A percentile compares a stretch with the other conserved stretches of the same genome.
phyloP scores from a whole-genome alignment of 306 rosid species.

The Sicyos baderoa region DNA sequence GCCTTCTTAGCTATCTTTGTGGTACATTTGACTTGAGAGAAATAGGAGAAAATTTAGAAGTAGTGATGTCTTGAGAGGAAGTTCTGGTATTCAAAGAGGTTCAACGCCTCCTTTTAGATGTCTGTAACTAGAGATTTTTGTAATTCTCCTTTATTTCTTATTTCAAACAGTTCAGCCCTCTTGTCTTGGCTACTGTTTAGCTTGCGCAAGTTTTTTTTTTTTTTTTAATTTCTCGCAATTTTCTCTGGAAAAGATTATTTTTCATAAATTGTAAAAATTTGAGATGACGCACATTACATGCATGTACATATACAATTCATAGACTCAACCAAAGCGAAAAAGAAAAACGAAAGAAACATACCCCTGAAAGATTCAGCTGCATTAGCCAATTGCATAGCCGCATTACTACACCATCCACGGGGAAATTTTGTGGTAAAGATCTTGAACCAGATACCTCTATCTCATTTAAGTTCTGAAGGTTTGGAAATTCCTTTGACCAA shows the following conservation, averaged over 20 bases:
- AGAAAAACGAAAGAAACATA: constrained; percentile 26
- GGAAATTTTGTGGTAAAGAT: constrained; percentile 48
- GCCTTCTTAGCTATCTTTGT: not conserved
- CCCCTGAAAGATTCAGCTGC: constrained; percentile 52
- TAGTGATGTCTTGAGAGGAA: not conserved
- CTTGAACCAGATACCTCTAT: constrained; percentile 34
- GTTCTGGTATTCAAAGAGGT: not conserved
- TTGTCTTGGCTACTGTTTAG: not conserved
- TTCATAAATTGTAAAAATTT: not conserved
- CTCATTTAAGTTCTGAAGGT: constrained; percentile 29
- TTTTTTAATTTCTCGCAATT: not conserved
- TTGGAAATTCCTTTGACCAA: constrained; percentile 47
- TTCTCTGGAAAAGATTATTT: not conserved
- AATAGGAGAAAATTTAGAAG: not conserved
- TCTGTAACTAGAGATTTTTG: not conserved
- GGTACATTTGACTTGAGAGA: not conserved
- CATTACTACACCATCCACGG: constrained; percentile 61
- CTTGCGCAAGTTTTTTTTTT: too few relatives aligned
- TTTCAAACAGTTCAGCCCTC: not conserved
- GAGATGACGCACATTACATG: not conserved
- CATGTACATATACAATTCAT: not conserved
- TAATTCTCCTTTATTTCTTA: not conserved
- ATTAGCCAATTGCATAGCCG: constrained; percentile 62
- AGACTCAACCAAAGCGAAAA: not conserved
- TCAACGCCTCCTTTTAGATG: not conserved